phyloP scores from a whole-genome alignment of 2,329 filamentous ascomycete species.

The Fonsecaea pugnacius region DNA sequence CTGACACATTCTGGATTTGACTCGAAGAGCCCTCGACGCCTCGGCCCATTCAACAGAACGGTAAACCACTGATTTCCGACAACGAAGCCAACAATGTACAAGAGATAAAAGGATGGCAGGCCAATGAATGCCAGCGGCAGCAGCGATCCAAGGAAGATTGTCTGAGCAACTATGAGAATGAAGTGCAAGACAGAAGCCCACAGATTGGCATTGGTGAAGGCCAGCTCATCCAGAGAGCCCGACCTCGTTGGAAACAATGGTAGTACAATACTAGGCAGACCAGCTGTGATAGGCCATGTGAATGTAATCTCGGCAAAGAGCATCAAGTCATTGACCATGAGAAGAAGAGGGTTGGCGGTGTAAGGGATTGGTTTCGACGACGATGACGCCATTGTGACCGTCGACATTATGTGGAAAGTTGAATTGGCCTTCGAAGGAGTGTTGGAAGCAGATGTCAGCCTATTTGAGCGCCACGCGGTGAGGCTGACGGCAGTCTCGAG shows the following conservation, averaged over 20 bases:
- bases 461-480: background rate
- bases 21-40: conserved; percentile 18
- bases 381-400: conserved; percentile 34
- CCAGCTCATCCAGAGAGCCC: conserved; percentile 65
- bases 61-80: conserved; percentile 40
- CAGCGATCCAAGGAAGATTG: conserved; percentile 63
- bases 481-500: background rate
- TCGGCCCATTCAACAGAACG: conserved; percentile 44
- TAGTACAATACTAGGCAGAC: conserved; percentile 64
- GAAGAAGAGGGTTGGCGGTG: conserved; percentile 45
- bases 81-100: conserved; percentile 40
- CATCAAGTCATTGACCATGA: conserved; percentile 48
- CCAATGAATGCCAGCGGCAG: conserved; percentile 56
- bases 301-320: conserved; percentile 43
- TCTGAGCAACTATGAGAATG: conserved; percentile 64
- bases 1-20: conserved; percentile 24
- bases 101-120: conserved; percentile 42
- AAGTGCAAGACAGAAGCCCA: conserved; percentile 62
- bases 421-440: background rate
- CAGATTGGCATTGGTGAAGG: conserved; percentile 52
- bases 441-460: background rate
- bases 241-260: conserved; percentile 61
- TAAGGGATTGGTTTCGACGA: conserved; percentile 44
- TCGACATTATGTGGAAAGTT: conserved; percentile 41
- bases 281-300: conserved; percentile 31